Base-by-base conservation (phyloP, 1,284 basidiomycete species). In the Rhodotorula glutinis region DNA sequence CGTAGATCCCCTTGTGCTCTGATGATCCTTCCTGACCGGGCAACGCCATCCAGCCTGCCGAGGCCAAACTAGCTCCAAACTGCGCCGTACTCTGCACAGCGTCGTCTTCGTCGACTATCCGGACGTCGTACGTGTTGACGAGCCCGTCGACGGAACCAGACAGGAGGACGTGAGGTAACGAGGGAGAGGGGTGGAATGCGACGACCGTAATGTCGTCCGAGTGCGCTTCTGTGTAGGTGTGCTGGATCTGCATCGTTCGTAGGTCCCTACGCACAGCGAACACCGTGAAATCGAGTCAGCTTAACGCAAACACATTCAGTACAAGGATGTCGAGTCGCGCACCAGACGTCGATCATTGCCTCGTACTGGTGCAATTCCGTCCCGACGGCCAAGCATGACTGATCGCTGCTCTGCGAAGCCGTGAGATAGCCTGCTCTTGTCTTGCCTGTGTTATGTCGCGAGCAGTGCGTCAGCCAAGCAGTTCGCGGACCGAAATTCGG, bases 201-300 rank as follows among this genome's bases (percentile, higher is more conserved):
- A 82, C 78, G 47, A 79, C 75, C 25, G 81, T 82, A 66, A 83
- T 79, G 68, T 82, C 81, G 77, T 83, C 81, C 25, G 80, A 81
- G 67, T 83, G 82, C 17, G 81, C 80, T 11, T 82, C 80, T 11
- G 79, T 75, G 71, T 83, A 82, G 8, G 76, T 68, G 71, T 81
- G 80, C 2, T 79, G 71, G 1, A 81, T 78, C 25, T 75, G 53
- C 27, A 75, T 70, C 25, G 78, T 76, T 23, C 80, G 77, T 17
- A 76, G 76, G 65, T 82, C 80, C 78, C 80, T 81, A 60, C 10
- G 4, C 33, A 16, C 4, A 14, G 2, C 21, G 46, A 47, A 13
- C 46, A 17, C 27, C 25, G 49, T 9, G 13, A 51, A 27, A n/a
- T 23, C 10, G 49, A 16, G 7, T 7, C 40, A 23, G 19, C 29